phyloP scores from a whole-genome alignment of 2,329 filamentous ascomycete genomes.

The Colletotrichum sp. region DNA sequence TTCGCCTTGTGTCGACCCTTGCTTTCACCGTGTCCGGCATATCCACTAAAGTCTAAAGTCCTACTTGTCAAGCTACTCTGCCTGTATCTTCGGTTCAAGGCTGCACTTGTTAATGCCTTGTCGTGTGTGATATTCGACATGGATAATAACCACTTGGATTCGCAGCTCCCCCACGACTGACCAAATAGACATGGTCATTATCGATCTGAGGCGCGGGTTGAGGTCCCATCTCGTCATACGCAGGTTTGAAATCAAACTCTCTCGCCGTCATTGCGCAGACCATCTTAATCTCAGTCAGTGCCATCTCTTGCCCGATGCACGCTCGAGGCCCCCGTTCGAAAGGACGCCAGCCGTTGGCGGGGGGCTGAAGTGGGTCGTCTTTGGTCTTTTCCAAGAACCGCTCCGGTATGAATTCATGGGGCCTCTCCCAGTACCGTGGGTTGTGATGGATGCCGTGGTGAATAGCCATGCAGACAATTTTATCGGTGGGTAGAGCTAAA shows the following conservation, averaged over 20 bases:
- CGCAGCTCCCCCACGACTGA: not conserved
- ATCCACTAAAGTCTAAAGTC: not conserved
- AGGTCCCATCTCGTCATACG: constrained; percentile 38
- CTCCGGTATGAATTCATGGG: constrained; percentile 45
- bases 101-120: not conserved
- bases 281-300: constrained; percentile 55
- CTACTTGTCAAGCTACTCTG: not conserved
- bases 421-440: constrained; percentile 41
- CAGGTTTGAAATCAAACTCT: constrained; percentile 52
- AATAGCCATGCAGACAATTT: constrained; percentile 30
- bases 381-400: constrained; percentile 38
- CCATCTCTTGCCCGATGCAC: constrained; percentile 63
- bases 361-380: constrained; percentile 35
- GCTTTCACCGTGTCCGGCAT: no score
- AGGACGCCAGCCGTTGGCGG: constrained; percentile 53
- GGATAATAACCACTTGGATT: not conserved
- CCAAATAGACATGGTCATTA: not conserved
- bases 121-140: not conserved
- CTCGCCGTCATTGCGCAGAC: constrained; percentile 53
- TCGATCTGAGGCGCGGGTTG: not conserved
- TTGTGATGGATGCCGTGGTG: constrained; percentile 39
- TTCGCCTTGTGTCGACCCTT: not conserved
- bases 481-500: constrained; percentile 41
- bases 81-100: not conserved
- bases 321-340: constrained; percentile 58